A percentile compares a stretch with the other conserved stretches of the same genome.
Conservation (phyloP, 768 basidiomycete species). For the Kwoniella botswanensis region DNA sequence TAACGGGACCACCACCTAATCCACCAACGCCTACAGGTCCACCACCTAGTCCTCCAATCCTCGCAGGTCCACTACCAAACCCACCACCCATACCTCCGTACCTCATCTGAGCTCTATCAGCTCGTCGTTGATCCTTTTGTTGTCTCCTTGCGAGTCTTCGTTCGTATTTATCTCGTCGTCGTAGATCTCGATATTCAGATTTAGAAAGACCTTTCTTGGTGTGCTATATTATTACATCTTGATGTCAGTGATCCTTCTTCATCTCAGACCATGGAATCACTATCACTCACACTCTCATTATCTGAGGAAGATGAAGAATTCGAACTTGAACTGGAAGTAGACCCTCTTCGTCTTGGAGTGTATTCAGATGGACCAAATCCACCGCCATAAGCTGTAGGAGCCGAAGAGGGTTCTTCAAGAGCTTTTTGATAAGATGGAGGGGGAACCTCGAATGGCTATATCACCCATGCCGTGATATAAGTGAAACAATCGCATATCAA, state of each 20-base stretch:
- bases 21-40: background rate
- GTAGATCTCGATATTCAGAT: background rate
- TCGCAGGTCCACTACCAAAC: background rate
- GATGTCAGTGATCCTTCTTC: too few species aligned
- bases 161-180: background rate
- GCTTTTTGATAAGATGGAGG: slow-evolving; percentile 6
- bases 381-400: background rate
- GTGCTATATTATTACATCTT: background rate
- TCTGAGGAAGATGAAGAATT: slow-evolving; percentile 5
- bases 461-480: background rate
- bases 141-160: background rate
- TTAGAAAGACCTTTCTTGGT: background rate
- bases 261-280: background rate
- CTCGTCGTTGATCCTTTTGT: background rate
- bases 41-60: background rate
- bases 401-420: background rate
- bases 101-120: background rate
- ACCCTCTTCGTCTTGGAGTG: background rate
- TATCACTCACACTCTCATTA: background rate
- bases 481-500: background rate
- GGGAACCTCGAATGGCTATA: slow-evolving; percentile 9
- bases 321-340: background rate
- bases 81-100: background rate
- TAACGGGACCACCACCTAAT: background rate
- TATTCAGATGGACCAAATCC: slow-evolving; percentile 5